phyloP scores from a whole-genome alignment of 2,329 filamentous ascomycete species.

The Dryadomyces sulphureus region DNA sequence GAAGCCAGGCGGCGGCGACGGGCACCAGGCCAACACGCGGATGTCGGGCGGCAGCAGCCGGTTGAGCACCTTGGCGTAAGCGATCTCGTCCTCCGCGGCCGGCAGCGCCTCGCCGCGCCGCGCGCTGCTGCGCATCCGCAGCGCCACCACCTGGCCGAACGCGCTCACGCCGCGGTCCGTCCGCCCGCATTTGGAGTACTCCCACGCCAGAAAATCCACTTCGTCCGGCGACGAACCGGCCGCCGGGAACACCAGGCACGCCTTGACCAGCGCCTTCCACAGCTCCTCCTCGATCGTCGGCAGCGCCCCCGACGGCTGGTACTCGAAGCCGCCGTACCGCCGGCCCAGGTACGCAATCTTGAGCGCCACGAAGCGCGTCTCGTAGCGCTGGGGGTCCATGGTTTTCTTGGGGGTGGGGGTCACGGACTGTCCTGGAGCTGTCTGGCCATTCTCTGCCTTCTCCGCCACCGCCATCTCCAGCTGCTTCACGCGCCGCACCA shows the following conservation, averaged over 20 bases:
- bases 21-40: slow-evolving; percentile 84
- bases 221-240: slow-evolving; percentile 28
- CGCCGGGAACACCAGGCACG: slow-evolving; percentile 64
- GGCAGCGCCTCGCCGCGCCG: not conserved
- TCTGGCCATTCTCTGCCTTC: not conserved
- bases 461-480: slow-evolving; percentile 8
- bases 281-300: slow-evolving; percentile 86
- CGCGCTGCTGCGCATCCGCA: slow-evolving; percentile 67
- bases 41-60: slow-evolving; percentile 80
- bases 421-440: not conserved
- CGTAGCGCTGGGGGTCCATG: slow-evolving; percentile 70
- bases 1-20: slow-evolving; percentile 62
- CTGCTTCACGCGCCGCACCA: slow-evolving; percentile 20
- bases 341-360: slow-evolving; percentile 91
- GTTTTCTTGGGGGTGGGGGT: not conserved
- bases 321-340: slow-evolving; percentile 86
- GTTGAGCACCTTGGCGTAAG: slow-evolving; percentile 75
- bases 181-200: slow-evolving; percentile 89
- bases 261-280: slow-evolving; percentile 78
- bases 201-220: slow-evolving; percentile 68
- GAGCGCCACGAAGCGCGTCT: slow-evolving; percentile 71
- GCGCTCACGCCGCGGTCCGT: slow-evolving; percentile 91
- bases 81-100: slow-evolving; percentile 51
- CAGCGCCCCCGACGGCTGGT: slow-evolving; percentile 55
- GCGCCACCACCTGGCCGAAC: slow-evolving; percentile 85